Evolutionary conservation across 352 stramenopile genomes (phyloP).

Genomic region (Phytopythium aichiense): DNA sequence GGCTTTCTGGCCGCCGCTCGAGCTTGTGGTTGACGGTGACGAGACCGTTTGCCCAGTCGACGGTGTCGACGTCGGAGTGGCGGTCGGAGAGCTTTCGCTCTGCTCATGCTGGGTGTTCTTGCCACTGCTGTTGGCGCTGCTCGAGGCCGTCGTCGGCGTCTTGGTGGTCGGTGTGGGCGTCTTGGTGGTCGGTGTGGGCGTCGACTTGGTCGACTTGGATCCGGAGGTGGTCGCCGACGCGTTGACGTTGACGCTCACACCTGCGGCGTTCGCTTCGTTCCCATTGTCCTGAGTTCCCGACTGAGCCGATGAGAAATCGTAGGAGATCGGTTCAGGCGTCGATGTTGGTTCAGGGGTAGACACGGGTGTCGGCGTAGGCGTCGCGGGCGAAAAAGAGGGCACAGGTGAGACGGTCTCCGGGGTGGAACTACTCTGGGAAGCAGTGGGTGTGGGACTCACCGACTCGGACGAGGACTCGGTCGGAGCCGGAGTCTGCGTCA

Average conservation of each 20-base stretch:
- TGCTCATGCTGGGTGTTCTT: neutral
- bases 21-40: constrained; percentile 8
- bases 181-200: neutral
- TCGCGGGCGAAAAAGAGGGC: neutral
- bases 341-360: constrained; percentile 12
- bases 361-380: constrained; percentile 8
- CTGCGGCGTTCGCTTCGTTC: constrained; percentile 1
- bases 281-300: constrained; percentile 6
- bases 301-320: constrained; percentile 12
- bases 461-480: constrained; percentile 14
- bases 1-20: constrained; percentile 16
- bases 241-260: constrained; percentile 15
- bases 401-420: constrained; percentile 8
- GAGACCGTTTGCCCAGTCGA: constrained; percentile 4
- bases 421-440: constrained; percentile 7
- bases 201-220: constrained; percentile 7
- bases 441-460: constrained; percentile 25
- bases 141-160: constrained; percentile 3
- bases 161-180: constrained; percentile 1
- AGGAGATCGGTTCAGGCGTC: constrained; percentile 9
- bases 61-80: constrained; percentile 14
- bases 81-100: neutral
- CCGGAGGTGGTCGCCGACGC: constrained; percentile 10
- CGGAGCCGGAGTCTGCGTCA: constrained; percentile 5
- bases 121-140: neutral